A percentile compares a stretch with the other conserved stretches of the same genome.
Evolutionary conservation across 2,329 filamentous ascomycete species (phyloP).

Genomic region (Zalaria sp.): DNA sequence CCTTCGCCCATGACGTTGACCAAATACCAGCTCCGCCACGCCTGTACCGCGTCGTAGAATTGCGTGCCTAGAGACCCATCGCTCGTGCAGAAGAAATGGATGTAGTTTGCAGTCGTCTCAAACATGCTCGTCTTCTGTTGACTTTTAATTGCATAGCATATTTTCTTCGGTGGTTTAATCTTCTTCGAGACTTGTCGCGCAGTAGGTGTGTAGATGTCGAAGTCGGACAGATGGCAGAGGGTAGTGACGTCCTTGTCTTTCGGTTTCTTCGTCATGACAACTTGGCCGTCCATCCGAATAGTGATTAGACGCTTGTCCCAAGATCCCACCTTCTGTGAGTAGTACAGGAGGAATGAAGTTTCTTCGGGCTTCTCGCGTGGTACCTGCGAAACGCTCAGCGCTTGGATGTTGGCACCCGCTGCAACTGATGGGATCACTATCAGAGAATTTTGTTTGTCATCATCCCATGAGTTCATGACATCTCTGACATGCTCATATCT

Average conservation of each 20-base stretch:
- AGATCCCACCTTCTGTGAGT: constrained; percentile 68
- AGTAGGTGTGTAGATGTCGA: constrained; percentile 75
- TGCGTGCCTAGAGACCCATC: constrained; percentile 51
- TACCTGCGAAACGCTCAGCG: constrained; percentile 53
- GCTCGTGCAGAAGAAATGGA: constrained; percentile 81
- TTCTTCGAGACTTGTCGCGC: constrained; percentile 51
- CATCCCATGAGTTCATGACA: constrained; percentile 86
- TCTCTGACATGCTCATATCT: constrained; percentile 78
- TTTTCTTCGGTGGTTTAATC: constrained; percentile 70
- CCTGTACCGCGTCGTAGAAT: constrained; percentile 60
- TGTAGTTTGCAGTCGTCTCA: constrained; percentile 67
- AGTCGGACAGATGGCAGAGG: constrained; percentile 79
- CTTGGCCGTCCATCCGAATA: constrained; percentile 58
- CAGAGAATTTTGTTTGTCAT: constrained; percentile 62
- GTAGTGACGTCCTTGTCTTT: constrained; percentile 51
- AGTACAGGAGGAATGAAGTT: constrained; percentile 57
- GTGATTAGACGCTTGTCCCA: constrained; percentile 81
- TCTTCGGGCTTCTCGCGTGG: constrained; percentile 50
- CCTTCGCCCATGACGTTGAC: constrained; percentile 54
- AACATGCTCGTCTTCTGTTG: constrained; percentile 83
- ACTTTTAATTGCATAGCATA: constrained; percentile 80
- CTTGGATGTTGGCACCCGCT: constrained; percentile 35
- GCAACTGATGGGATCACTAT: constrained; percentile 47
- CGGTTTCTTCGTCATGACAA: constrained; percentile 56
- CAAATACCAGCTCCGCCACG: constrained; percentile 86